Evolutionary conservation across 257 asterid species (phyloP).

Genomic region (Petrea volubilis): DNA sequence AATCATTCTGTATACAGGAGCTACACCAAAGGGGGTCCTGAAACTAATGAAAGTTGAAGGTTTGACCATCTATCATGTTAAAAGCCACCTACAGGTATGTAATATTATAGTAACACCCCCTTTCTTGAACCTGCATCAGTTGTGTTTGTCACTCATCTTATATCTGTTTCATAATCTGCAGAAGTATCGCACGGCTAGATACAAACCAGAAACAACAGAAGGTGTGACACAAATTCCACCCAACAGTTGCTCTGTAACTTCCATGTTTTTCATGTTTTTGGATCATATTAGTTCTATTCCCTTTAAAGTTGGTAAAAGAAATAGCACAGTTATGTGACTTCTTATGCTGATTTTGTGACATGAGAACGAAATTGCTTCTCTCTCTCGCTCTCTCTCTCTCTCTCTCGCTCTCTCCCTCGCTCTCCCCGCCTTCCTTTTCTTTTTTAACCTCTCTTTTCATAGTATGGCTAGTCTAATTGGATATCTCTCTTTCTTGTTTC

Average conservation of each 20-base stretch:
- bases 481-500: not conserved
- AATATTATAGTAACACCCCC: constrained; percentile 1
- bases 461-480: not conserved
- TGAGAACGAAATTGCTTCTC: not conserved
- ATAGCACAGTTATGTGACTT: not conserved
- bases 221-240: constrained; percentile 40
- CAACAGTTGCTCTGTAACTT: constrained; percentile 5
- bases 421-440: not conserved
- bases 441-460: not conserved
- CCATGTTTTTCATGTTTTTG: constrained; percentile 10
- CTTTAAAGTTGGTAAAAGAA: constrained; percentile 5
- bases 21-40: constrained; percentile 57
- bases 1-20: constrained; percentile 47
- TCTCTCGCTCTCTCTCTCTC: not conserved
- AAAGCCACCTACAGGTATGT: constrained; percentile 69
- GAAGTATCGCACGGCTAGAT: constrained; percentile 95
- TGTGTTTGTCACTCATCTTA: constrained; percentile 23
- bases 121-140: constrained; percentile 14
- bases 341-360: not conserved
- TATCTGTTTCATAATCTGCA: constrained; percentile 43
- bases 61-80: constrained; percentile 51
- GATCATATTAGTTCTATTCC: constrained; percentile 11
- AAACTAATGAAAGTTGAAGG: constrained; percentile 55
- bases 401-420: not conserved
- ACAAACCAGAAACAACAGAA: constrained; percentile 76